A percentile compares a stretch with the other conserved stretches of the same genome.
These are phyloP conservation scores for Peniophora sp. DNA, from an alignment of 1,284 basidiomycete genomes.

Conservation along the genomic window DNA sequence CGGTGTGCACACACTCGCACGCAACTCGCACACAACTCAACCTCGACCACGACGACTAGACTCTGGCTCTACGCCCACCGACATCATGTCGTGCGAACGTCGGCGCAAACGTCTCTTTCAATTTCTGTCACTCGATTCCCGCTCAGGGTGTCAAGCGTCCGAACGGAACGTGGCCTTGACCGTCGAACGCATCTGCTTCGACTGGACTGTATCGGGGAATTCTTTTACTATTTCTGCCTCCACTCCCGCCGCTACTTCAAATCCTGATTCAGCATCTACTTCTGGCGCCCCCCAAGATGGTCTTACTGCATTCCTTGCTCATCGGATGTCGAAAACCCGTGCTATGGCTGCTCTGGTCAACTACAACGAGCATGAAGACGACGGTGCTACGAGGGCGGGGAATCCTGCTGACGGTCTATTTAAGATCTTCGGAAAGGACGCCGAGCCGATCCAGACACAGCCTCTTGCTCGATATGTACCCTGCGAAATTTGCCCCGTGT, in stretches of 20 bases:
- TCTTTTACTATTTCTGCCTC: slow-evolving; percentile 1
- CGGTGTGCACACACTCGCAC: no score
- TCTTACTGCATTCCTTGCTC: slow-evolving; percentile 52
- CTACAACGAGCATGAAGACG: slow-evolving; percentile 30
- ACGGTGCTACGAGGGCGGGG: slow-evolving; percentile 10
- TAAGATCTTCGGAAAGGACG: slow-evolving; percentile 29
- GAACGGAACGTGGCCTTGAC: no score
- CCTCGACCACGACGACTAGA: no score
- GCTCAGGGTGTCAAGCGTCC: slow-evolving; percentile 48
- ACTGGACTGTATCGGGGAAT: no score
- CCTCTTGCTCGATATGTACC: slow-evolving; percentile 55
- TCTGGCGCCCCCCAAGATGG: slow-evolving; percentile 19
- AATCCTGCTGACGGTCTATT: slow-evolving; percentile 11
- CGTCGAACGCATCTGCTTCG: slow-evolving; percentile 11
- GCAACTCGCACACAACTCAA: no score
- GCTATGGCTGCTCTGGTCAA: slow-evolving; percentile 68
- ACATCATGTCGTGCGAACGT: slow-evolving; percentile 19
- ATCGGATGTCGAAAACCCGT: slow-evolving; percentile 81
- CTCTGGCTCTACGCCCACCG: neutral
- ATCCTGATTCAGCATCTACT: slow-evolving; percentile 6
- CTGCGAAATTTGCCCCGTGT: slow-evolving; percentile 55
- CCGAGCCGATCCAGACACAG: slow-evolving; percentile 49
- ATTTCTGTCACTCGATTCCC: slow-evolving; percentile 58
- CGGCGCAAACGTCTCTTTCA: slow-evolving; percentile 44
- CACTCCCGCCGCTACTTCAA: neutral